Conservation (phyloP, 1,284 basidiomycete species). For the Cutaneotrichosporon sp. region DNA sequence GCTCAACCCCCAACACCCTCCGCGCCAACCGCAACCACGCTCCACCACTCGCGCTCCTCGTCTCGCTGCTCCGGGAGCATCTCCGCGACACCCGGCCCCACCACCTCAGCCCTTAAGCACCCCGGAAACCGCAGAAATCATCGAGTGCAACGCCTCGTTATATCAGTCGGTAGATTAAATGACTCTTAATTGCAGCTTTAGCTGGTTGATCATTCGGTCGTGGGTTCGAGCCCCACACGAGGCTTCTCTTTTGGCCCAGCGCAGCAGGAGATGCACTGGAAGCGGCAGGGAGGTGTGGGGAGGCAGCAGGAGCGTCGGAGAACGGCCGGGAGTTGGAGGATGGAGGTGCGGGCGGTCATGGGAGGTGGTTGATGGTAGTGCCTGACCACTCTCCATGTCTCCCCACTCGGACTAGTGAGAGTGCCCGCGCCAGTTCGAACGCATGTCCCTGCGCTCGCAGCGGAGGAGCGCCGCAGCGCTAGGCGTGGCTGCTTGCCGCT, state of each 20-base stretch:
- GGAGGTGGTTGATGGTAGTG: too few species aligned
- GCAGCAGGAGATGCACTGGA: background rate
- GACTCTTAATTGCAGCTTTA: conserved; percentile 1
- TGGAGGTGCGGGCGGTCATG: background rate
- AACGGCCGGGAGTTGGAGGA: background rate
- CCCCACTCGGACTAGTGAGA: too few species aligned
- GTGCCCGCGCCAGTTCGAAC: too few species aligned
- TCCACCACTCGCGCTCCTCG: too few species aligned
- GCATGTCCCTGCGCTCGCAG: too few species aligned
- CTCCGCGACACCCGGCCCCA: background rate
- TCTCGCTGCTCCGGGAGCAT: too few species aligned
- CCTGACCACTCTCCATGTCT: too few species aligned
- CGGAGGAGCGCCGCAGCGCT: too few species aligned
- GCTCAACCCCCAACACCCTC: too few species aligned
- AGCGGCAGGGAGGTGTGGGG: background rate
- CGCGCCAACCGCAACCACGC: too few species aligned
- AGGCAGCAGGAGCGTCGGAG: too few species aligned
- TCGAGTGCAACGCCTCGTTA: conserved; percentile 1
- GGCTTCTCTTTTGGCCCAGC: conserved; percentile 1
- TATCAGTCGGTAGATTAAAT: conserved; percentile 8
- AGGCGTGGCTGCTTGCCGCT: too few species aligned
- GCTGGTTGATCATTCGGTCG: conserved; percentile 13
- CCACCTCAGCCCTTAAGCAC: background rate
- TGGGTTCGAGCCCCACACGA: conserved; percentile 18
- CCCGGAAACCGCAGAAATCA: background rate